phyloP scores from a whole-genome alignment of 345 rosid species.

The Euphorbia lathyris region DNA sequence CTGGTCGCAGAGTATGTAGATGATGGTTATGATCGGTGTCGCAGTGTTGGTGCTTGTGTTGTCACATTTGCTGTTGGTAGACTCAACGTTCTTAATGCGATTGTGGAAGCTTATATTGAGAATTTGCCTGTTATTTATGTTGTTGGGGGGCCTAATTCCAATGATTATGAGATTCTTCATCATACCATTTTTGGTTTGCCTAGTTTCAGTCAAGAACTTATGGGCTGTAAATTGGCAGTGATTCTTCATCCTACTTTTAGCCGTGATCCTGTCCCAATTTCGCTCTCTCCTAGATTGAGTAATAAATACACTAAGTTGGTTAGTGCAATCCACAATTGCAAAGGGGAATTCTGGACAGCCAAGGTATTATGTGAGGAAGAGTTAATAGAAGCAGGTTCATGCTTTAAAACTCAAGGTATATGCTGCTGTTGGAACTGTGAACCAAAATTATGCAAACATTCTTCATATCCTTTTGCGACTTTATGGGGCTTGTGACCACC shows the following conservation, averaged over 20 bases:
- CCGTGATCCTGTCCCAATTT: conserved; percentile 62
- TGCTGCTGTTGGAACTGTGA: conserved; percentile 92
- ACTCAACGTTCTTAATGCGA: conserved; percentile 66
- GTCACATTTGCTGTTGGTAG: conserved; percentile 84
- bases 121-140: conserved; percentile 72
- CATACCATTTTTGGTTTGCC: conserved; percentile 78
- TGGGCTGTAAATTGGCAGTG: conserved; percentile 68
- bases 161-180: conserved; percentile 76
- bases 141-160: conserved; percentile 84
- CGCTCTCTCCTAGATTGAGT: conserved; percentile 53
- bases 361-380: no score
- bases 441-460: conserved; percentile 90
- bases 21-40: conserved; percentile 67
- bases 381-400: no score
- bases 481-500: conserved; percentile 97
- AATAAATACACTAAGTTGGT: no score
- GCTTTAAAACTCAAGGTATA: no score
- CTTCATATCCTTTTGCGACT: conserved; percentile 95
- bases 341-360: no score
- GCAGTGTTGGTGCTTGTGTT: conserved; percentile 79
- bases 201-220: conserved; percentile 66
- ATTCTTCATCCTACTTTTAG: conserved; percentile 71
- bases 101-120: conserved; percentile 81
- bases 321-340: no score
- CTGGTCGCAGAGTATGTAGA: conserved; percentile 83